These are phyloP conservation scores for Wickerhamiella shivajii DNA, from an alignment of 805 yeast genomes.

Conservation along the genomic window DNA sequence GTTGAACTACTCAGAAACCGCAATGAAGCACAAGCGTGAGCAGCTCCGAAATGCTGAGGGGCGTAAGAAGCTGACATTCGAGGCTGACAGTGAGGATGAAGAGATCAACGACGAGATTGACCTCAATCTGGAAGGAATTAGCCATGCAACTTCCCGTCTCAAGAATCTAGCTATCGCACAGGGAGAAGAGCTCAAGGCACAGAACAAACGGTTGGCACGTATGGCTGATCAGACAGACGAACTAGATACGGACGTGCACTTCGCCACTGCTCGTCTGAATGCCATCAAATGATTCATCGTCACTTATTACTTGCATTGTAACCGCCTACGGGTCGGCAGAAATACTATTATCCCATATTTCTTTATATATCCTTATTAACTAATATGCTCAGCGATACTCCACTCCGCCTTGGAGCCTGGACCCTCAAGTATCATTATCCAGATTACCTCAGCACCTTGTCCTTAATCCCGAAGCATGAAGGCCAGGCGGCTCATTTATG, in stretches of 20 bases:
- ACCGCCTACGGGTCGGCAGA: no score
- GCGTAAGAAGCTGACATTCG: slow-evolving; percentile 29
- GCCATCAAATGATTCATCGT: slow-evolving; percentile 18
- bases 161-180: slow-evolving; percentile 58
- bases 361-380: no score
- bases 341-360: no score
- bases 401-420: no score
- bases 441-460: no score
- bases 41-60: slow-evolving; percentile 29
- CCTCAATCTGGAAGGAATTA: slow-evolving; percentile 65
- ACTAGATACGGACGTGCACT: slow-evolving; percentile 69
- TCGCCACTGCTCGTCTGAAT: slow-evolving; percentile 55
- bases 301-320: no score
- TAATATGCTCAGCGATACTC: no score
- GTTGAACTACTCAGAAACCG: slow-evolving; percentile 17
- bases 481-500: slow-evolving; percentile 6
- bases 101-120: slow-evolving; percentile 83
- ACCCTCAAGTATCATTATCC: no score
- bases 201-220: slow-evolving; percentile 54
- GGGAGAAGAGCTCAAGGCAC: slow-evolving; percentile 64
- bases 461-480: no score
- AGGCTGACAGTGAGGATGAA: slow-evolving; percentile 85
- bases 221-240: slow-evolving; percentile 76
- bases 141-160: slow-evolving; percentile 51
- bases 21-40: slow-evolving; percentile 37